Evolutionary conservation across 441 rosid species (phyloP), one percentile per base, ranked within the genome.

Genomic region (Raphanus hybrid): DNA sequence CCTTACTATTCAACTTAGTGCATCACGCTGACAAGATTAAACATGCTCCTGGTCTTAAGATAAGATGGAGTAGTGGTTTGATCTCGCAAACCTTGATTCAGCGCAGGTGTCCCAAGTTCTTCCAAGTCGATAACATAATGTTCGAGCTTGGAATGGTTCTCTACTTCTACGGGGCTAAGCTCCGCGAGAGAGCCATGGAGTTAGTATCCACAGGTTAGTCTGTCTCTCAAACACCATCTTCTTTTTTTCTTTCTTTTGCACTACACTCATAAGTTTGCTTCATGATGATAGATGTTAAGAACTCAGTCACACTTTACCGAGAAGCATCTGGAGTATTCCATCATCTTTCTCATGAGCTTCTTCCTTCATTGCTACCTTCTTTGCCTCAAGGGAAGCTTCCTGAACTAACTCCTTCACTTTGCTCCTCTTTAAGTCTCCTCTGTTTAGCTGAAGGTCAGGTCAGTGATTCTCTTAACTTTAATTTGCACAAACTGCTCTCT

Each of bases 401-500:
- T 0, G 97, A 92, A 67, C 87, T 91, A 75, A 83, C 86, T 34
- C 64, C 86, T 48, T 83, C 83, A 23, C 78, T 91, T 71, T 82
- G 82, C 78, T 59, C 82, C 84, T 92, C 80, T 39, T 81, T 91
- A 83, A 86, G 85, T 70, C 87, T 86, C 59, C 27, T 55, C 1
- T 92, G 94, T 80, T 82, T 92, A 86, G 94, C 96, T 57, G 92
- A 92, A 73, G 94, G 94, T 20, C 98, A 92, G 94, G 64, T 23
- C 58, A 74, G 83, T 75, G n/a, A 34, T 70, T 20, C 18, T 27
- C 39, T 29, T 32, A 34, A 63, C 67, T 35, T 60, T 12, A 35
- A 14, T 14, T 34, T 8, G 3, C n/a, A 34, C 26, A 34, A 63
- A 60, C 1, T 34, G 18, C 18, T 60, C 39, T 60, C 9, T 6